Evolutionary conservation across 257 asterid species (phyloP), one percentile per base, ranked within the genome.

Genomic region (Coffea eugenioides): DNA sequence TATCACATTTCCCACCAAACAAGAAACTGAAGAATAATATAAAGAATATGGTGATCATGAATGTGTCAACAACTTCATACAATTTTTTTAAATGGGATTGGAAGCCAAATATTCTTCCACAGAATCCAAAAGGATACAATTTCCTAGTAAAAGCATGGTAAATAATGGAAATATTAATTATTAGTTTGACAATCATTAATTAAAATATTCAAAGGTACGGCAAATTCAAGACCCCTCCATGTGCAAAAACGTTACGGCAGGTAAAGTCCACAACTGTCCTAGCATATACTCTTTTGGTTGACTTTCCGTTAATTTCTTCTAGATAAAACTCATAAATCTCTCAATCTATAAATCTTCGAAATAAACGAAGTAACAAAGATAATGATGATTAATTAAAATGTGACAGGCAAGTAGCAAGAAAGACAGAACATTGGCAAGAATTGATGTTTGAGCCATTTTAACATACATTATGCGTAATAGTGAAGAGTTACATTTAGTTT

Each of bases 181-280:
- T 78, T 51, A 51, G 23, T 6, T 41, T 62, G 39, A 79, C 25
- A 25, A 69, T 64, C 66, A 71, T 73, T 41, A 11, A 20, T 20
- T 69, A 71, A 77, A 61, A 52, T 77, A 51, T n/a, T 71, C 4
- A 39, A 20, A 54, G 6, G 43, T 52, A 21, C 12, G 18, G 54
- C 34, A 49, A 23, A 46, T 52, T 25, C 69, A 72, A 72, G 82
- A 70, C 83, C 86, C 79, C 72, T 79, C 88, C 89, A 89, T 85
- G 87, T 87, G 90, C 87, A 83, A n/a, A 77, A 78, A 80, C 80
- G 77, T 76, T 15, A 79, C 57, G 85, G 84, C 86, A 77, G 83
- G 77, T 69, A 69, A 78, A 46, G 75, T 46, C 10, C 51, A 51
- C 68, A 21, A n/a, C 74, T 67, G 65, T 56, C 51, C 74, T 6